Conservation (phyloP, 805 yeast genomes). For the Cyberlindnera veronae region DNA sequence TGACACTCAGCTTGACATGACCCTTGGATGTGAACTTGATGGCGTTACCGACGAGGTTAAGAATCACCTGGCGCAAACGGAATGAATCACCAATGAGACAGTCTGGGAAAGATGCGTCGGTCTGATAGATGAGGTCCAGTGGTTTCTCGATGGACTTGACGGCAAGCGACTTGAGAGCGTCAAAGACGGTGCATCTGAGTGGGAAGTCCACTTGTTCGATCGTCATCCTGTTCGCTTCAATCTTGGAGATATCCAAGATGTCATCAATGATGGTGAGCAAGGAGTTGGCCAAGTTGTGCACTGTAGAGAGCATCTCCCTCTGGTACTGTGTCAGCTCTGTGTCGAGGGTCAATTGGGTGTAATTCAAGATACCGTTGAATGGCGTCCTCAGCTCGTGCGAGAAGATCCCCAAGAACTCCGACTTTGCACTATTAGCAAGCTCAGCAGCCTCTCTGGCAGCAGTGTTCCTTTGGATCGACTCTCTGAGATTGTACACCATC, state of each 20-base stretch:
- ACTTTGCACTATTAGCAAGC: conserved; percentile 81
- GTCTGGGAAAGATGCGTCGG: conserved; percentile 86
- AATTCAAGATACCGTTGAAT: conserved; percentile 88
- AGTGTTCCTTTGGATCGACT: conserved; percentile 85
- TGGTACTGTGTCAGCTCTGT: conserved; percentile 89
- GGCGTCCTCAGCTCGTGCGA: conserved; percentile 89
- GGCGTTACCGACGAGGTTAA: conserved; percentile 86
- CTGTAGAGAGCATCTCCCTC: conserved; percentile 87
- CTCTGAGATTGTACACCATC: conserved; percentile 83
- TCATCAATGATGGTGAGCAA: conserved; percentile 85
- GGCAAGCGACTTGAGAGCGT: conserved; percentile 84
- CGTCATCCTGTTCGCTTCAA: conserved; percentile 91
- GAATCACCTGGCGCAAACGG: conserved; percentile 80
- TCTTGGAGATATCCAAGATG: conserved; percentile 86
- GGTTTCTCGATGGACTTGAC: conserved; percentile 89
- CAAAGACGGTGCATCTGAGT: conserved; percentile 81
- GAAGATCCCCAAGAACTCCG: conserved; percentile 87
- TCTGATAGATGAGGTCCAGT: conserved; percentile 71
- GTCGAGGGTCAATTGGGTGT: conserved; percentile 85
- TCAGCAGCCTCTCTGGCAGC: conserved; percentile 96
- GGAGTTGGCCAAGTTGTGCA: conserved; percentile 83
- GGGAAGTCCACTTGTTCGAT: conserved; percentile 87
- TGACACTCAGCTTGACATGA: conserved; percentile 72
- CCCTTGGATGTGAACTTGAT: conserved; percentile 84
- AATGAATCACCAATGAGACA: conserved; percentile 85